phyloP scores from a whole-genome alignment of 139 green algal species.

The Microglena sp. region DNA sequence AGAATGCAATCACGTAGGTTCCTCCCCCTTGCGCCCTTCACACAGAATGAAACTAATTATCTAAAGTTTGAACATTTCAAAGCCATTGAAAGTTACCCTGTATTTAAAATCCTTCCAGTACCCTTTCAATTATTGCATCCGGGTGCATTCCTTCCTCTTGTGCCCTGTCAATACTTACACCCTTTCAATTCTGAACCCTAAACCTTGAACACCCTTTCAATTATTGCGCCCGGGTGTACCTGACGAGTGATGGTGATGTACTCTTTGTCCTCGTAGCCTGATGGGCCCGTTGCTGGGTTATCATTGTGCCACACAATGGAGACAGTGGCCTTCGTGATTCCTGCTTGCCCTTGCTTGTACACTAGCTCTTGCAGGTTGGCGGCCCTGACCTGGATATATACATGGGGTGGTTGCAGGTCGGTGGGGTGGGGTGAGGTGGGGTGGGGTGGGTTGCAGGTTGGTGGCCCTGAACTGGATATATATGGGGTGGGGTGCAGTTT shows the following conservation, averaged over 20 bases:
- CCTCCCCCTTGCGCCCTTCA: too few species aligned
- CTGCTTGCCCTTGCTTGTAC: conserved; percentile 97
- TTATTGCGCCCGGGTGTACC: conserved; percentile 25
- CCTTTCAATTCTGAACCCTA: too few species aligned
- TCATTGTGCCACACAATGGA: conserved; percentile 95
- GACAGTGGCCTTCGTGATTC: conserved; percentile 93
- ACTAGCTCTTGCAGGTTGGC: conserved; percentile 92
- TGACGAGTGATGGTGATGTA: conserved; percentile 89
- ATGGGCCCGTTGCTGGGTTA: conserved; percentile 70
- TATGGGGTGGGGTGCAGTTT: too few species aligned
- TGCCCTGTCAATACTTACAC: too few species aligned
- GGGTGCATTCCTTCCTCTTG: too few species aligned
- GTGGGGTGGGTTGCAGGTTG: background rate
- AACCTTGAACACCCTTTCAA: background rate
- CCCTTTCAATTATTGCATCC: too few species aligned
- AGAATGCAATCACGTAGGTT: too few species aligned
- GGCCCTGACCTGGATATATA: conserved; percentile 72
- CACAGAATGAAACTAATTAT: too few species aligned
- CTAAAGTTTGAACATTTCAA: too few species aligned
- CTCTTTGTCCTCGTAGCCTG: conserved; percentile 87
- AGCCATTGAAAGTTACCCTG: too few species aligned
- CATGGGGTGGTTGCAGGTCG: background rate
- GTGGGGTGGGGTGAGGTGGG: too few species aligned
- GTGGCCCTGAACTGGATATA: background rate
- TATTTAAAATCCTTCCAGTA: too few species aligned